phyloP scores from a whole-genome alignment of 257 asterid species.

The Orobanche coerulescens region DNA sequence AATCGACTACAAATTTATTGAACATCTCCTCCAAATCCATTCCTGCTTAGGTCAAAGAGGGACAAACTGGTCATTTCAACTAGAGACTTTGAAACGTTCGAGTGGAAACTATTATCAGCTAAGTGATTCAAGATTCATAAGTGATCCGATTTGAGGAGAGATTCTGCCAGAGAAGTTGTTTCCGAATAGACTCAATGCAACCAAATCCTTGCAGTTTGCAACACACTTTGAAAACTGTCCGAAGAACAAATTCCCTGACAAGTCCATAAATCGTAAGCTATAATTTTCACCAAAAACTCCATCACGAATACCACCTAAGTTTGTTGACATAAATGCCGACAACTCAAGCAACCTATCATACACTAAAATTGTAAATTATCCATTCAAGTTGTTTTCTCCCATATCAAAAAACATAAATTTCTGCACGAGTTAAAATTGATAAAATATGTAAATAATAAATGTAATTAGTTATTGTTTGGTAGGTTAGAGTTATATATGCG shows the following conservation, averaged over 20 bases:
- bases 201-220: slow-evolving; percentile 32
- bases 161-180: slow-evolving; percentile 35
- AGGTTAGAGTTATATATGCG: slow-evolving; percentile 31
- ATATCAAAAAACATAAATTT: slow-evolving; percentile 33
- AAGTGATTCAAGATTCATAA: slow-evolving; percentile 31
- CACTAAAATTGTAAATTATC: slow-evolving; percentile 27
- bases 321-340: slow-evolving; percentile 27
- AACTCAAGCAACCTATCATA: slow-evolving; percentile 30
- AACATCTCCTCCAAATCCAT: slow-evolving; percentile 36
- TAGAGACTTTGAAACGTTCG: slow-evolving; percentile 34
- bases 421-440: slow-evolving; percentile 27
- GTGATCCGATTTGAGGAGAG: slow-evolving; percentile 33
- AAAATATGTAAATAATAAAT: too few species aligned
- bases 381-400: slow-evolving; percentile 31
- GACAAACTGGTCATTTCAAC: slow-evolving; percentile 27
- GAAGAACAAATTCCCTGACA: slow-evolving; percentile 30
- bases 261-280: slow-evolving; percentile 32
- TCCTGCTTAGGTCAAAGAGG: slow-evolving; percentile 36
- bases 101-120: slow-evolving; percentile 34
- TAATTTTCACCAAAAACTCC: slow-evolving; percentile 29
- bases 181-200: slow-evolving; percentile 24
- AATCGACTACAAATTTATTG: slow-evolving; percentile 35
- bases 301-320: slow-evolving; percentile 23
- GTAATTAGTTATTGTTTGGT: slow-evolving; percentile 18
- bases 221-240: slow-evolving; percentile 32